Evolutionary conservation across 2,329 filamentous ascomycete genomes (phyloP).

Genomic region (Sporothrix sp.): DNA sequence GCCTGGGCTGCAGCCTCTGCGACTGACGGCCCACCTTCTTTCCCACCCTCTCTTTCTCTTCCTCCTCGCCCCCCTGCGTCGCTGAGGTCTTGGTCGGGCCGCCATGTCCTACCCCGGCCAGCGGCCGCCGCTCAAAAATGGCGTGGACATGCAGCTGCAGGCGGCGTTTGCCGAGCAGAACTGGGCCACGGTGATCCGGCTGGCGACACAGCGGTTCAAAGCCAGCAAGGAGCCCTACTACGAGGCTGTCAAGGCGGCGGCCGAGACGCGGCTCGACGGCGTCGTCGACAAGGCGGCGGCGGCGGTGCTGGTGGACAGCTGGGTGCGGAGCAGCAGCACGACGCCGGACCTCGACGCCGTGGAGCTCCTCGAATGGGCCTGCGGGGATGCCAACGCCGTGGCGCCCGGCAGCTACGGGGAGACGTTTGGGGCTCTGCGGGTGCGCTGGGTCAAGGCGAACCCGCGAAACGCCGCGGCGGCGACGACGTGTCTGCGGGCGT

Average conservation of each 20-base stretch:
- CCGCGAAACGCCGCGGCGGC: slow-evolving; percentile 32
- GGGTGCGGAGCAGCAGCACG: slow-evolving; percentile 36
- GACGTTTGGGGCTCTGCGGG: slow-evolving; percentile 41
- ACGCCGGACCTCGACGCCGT: slow-evolving; percentile 41
- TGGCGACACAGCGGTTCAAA: slow-evolving; percentile 43
- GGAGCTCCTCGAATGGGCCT: slow-evolving; percentile 47
- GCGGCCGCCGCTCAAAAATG: slow-evolving; percentile 35
- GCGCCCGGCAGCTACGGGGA: too few relatives aligned
- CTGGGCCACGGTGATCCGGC: slow-evolving; percentile 41
- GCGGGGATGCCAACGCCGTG: slow-evolving; percentile 24
- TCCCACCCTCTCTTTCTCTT: too few relatives aligned
- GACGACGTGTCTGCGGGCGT: slow-evolving; percentile 41
- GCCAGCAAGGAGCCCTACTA: slow-evolving; percentile 46
- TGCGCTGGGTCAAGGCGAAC: slow-evolving; percentile 43
- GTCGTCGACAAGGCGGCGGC: slow-evolving; percentile 36
- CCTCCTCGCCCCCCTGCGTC: too few relatives aligned
- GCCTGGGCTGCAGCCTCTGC: too few relatives aligned
- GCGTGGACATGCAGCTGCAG: slow-evolving; percentile 45
- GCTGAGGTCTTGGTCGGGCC: too few relatives aligned
- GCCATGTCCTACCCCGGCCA: slow-evolving; percentile 20
- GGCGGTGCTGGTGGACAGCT: slow-evolving; percentile 34
- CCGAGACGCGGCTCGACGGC: slow-evolving; percentile 44
- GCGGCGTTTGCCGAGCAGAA: slow-evolving; percentile 44
- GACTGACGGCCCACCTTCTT: too few relatives aligned
- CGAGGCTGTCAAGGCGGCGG: slow-evolving; percentile 42